Conservation (phyloP, 179 eudicot species). For the Drosera spatulata region DNA sequence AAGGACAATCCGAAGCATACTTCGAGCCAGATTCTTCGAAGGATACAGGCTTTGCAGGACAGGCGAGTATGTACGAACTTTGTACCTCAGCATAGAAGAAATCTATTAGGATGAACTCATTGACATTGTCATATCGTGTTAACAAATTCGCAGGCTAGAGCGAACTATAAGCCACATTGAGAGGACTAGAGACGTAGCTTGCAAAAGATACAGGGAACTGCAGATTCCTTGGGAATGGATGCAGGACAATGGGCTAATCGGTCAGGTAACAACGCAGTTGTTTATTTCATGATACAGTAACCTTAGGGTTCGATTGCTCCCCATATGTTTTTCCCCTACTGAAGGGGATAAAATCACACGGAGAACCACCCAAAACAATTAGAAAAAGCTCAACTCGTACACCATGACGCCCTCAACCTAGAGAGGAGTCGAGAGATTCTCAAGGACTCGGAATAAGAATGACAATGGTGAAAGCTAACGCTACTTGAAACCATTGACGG, state of each 20-base stretch:
- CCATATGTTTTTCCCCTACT: too few relatives aligned
- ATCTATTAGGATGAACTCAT: neutral
- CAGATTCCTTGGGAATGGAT: slow-evolving; percentile 73
- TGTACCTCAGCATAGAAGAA: neutral
- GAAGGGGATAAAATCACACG: too few relatives aligned
- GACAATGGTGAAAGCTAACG: too few relatives aligned
- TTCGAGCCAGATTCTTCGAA: slow-evolving; percentile 26
- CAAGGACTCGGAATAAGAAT: too few relatives aligned
- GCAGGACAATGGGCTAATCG: slow-evolving; percentile 46
- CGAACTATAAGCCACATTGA: slow-evolving; percentile 35
- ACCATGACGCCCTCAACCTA: too few relatives aligned
- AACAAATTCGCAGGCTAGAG: slow-evolving; percentile 41
- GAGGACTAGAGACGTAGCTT: slow-evolving; percentile 46
- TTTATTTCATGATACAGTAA: neutral
- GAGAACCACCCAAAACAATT: too few relatives aligned
- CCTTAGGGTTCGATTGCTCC: too few relatives aligned
- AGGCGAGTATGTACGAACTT: slow-evolving; percentile 44
- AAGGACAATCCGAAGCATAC: slow-evolving; percentile 36
- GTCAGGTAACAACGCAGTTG: slow-evolving; percentile 37
- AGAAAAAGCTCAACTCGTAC: too few relatives aligned
- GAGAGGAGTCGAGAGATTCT: too few relatives aligned
- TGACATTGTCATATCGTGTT: neutral
- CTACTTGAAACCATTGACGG: neutral
- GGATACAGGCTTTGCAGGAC: slow-evolving; percentile 59
- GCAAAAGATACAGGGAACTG: slow-evolving; percentile 50